Evolutionary conservation across 805 yeast species (phyloP), one percentile per base, ranked within the genome.

Genomic region (Spathaspora arborariae): DNA sequence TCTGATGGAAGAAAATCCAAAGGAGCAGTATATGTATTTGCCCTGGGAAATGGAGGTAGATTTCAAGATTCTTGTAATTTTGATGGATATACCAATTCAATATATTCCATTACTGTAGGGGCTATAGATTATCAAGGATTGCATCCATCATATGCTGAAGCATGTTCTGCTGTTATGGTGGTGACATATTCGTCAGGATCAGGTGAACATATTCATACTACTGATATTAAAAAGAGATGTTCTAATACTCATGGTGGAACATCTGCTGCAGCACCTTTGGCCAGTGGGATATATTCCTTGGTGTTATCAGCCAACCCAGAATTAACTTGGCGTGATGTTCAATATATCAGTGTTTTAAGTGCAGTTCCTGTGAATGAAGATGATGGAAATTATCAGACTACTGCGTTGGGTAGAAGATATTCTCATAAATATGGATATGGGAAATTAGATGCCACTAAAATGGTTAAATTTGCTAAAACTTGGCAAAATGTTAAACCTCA

Each of bases 211-310:
- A 92, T 94, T 47, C 91, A 87, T 59, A 87, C 98, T 5, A 86
- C 97, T 1, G 96, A 88, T 61, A 76, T 88, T 38, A 74, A 82
- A 42, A 76, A 77, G 5, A 65, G 70, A 54, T 94, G 99, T 64
- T 71, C 95, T 1, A 75, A 75, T 34, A 64, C 56, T 20, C 99
- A 94, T 64, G 97, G 97, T 9, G 99, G 99, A 18, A 94, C 99
- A 0, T 92, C 98, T 19, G 99, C 99, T 0, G 97, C 99, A 13
- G 99, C 99, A 0, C 99, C 99, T 0, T 74, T 94, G 47, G 98
- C 97, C 0, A 97, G 98, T 0, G 99, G 98, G n/a, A 77, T 94
- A 1, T 89, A 87, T 62, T 80, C 97, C 0, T 71, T 94, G 44
- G 88, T 88, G 2, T 70, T 94, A 43, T 82, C 84, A 55, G 90